These are phyloP conservation scores for Cercospora beticola DNA, from an alignment of 2,329 filamentous ascomycete species.

Conservation along the genomic window DNA sequence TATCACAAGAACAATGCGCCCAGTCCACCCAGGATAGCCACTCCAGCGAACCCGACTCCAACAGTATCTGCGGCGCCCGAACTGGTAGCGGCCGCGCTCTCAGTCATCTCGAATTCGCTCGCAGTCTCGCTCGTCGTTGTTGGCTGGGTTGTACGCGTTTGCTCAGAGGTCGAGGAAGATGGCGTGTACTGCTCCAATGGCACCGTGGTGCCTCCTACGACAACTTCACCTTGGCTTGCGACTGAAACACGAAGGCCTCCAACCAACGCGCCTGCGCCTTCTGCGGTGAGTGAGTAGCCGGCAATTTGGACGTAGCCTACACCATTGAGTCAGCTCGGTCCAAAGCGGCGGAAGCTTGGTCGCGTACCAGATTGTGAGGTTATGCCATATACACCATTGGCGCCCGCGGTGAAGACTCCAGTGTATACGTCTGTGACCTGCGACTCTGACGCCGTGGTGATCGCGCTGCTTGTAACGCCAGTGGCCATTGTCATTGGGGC, in stretches of 20 bases:
- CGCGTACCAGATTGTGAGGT: slow-evolving; percentile 1
- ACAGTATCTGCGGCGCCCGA: slow-evolving; percentile 10
- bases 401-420: slow-evolving; percentile 6
- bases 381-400: slow-evolving; percentile 1
- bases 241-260: slow-evolving; percentile 18
- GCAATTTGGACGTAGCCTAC: slow-evolving; percentile 14
- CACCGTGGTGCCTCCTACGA: slow-evolving; percentile 11
- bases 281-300: slow-evolving; percentile 24
- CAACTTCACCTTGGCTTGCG: slow-evolving; percentile 12
- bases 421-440: slow-evolving; percentile 4
- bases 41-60: slow-evolving; percentile 3
- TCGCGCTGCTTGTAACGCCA: not conserved
- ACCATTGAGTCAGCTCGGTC: not conserved
- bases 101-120: not conserved
- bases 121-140: not conserved
- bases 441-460: not conserved
- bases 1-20: slow-evolving; percentile 20
- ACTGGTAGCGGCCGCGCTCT: slow-evolving; percentile 6
- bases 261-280: slow-evolving; percentile 19
- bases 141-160: slow-evolving; percentile 1
- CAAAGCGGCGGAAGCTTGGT: not conserved
- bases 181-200: slow-evolving; percentile 8
- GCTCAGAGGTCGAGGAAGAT: slow-evolving; percentile 3
- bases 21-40: slow-evolving; percentile 21
- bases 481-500: not conserved